Evolutionary conservation across 371 early-diverging fungal genomes (phyloP).

Genomic region (Mucor plumbeus): DNA sequence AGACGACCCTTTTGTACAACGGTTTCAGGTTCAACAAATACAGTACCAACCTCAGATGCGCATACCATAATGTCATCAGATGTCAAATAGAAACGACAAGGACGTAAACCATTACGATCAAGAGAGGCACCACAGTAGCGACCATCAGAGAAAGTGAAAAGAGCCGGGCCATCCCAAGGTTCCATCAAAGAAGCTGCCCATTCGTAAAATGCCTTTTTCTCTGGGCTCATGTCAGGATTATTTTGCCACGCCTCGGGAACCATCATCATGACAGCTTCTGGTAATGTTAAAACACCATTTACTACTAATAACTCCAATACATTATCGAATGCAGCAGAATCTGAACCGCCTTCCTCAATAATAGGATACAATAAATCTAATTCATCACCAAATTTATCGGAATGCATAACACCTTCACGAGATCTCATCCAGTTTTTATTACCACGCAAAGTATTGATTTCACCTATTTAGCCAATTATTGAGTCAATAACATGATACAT

Average conservation of each 20-base stretch:
- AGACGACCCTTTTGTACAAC: conserved; percentile 91
- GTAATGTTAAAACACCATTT: conserved; percentile 87
- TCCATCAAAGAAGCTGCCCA: conserved; percentile 98
- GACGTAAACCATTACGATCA: conserved; percentile 96
- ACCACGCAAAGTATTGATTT: conserved; percentile 97
- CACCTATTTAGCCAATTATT: conserved; percentile 56
- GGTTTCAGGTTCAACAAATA: conserved; percentile 78
- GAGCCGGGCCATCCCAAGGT: conserved; percentile 98
- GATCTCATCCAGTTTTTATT: conserved; percentile 99
- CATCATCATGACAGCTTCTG: conserved; percentile 97
- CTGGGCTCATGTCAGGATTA: conserved; percentile 79
- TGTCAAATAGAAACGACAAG: conserved; percentile 94
- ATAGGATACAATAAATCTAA: conserved; percentile 90
- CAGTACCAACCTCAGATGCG: conserved; percentile 96
- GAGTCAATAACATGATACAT: too few species aligned
- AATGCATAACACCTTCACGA: conserved; percentile 91
- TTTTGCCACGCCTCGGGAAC: conserved; percentile 98
- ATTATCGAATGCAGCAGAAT: conserved; percentile 95
- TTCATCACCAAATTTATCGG: conserved; percentile 77
- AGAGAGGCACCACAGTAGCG: conserved; percentile 94
- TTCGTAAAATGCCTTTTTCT: conserved; percentile 91
- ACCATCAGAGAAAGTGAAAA: conserved; percentile 96
- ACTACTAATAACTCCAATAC: conserved; percentile 95
- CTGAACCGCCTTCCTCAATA: conserved; percentile 95
- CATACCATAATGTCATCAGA: conserved; percentile 94